Percentiles rank a stretch among this genome's conserved stretches.
phyloP scores from a whole-genome alignment of 805 yeast genomes.

The Monosporozyma solicola region DNA sequence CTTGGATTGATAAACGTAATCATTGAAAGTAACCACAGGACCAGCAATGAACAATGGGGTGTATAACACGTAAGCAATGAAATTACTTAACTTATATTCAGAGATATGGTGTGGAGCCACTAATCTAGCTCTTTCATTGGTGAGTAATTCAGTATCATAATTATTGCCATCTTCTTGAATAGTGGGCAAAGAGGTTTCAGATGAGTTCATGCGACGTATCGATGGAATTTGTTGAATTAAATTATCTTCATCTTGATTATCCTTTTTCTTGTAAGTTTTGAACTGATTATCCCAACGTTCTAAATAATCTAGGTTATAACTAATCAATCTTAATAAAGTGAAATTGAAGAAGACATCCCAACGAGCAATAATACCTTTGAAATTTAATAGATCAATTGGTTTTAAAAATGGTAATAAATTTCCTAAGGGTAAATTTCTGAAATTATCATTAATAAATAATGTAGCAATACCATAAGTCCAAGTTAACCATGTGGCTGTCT shows the following conservation, averaged over 20 bases:
- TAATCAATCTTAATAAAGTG: slow-evolving; percentile 72
- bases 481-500: slow-evolving; percentile 35
- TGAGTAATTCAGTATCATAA: slow-evolving; percentile 10
- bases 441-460: slow-evolving; percentile 67
- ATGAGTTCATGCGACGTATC: slow-evolving; percentile 1
- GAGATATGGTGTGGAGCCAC: slow-evolving; percentile 49
- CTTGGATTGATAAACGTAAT: slow-evolving; percentile 66
- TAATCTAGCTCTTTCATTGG: slow-evolving; percentile 57
- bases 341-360: slow-evolving; percentile 98
- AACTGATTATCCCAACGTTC: slow-evolving; percentile 38
- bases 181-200: slow-evolving; percentile 8
- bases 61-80: slow-evolving; percentile 68
- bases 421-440: slow-evolving; percentile 46
- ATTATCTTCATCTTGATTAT: not conserved
- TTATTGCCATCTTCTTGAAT: slow-evolving; percentile 15
- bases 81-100: slow-evolving; percentile 58
- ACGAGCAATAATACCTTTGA: slow-evolving; percentile 68
- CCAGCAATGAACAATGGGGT: slow-evolving; percentile 93
- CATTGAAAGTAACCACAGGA: slow-evolving; percentile 89
- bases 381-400: slow-evolving; percentile 43
- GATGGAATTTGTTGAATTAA: not conserved
- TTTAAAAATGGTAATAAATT: slow-evolving; percentile 34
- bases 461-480: slow-evolving; percentile 81
- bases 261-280: slow-evolving; percentile 26
- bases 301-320: slow-evolving; percentile 71